Conservation (phyloP, 2,329 filamentous ascomycete genomes). For the Cytospora chrysosperma region DNA sequence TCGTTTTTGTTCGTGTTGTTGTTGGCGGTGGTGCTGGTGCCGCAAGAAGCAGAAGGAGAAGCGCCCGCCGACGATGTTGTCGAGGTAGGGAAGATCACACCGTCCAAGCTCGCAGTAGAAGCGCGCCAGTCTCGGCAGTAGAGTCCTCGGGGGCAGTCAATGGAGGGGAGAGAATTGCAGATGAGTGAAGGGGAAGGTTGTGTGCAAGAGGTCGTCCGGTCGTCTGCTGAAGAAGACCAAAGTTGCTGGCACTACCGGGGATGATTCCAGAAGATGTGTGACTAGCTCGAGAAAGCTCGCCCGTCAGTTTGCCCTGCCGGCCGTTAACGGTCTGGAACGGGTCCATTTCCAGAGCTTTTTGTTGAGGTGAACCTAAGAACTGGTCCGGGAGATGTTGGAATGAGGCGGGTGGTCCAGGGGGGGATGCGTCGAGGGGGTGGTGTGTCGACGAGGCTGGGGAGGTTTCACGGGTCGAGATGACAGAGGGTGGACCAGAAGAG, state of each 20-base stretch:
- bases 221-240: background rate
- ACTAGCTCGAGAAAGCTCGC: slow-evolving; percentile 3
- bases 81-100: background rate
- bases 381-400: background rate
- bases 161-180: background rate
- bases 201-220: background rate
- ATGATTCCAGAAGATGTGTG: slow-evolving; percentile 5
- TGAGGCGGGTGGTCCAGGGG: background rate
- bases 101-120: background rate
- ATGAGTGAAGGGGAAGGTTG: background rate
- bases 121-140: background rate
- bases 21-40: background rate
- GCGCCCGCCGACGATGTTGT: background rate
- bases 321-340: background rate
- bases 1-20: background rate
- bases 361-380: background rate
- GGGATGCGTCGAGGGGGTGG: background rate
- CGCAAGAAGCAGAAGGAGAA: background rate
- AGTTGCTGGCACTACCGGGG: background rate
- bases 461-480: slow-evolving; percentile 20
- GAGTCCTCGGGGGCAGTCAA: background rate
- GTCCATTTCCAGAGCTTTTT: slow-evolving; percentile 3
- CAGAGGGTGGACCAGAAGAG: slow-evolving; percentile 14
- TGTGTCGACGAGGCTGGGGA: slow-evolving; percentile 21
- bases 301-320: background rate